Conservation (phyloP, 495 filamentous ascomycete species). For the Aspergillus hancockii region DNA sequence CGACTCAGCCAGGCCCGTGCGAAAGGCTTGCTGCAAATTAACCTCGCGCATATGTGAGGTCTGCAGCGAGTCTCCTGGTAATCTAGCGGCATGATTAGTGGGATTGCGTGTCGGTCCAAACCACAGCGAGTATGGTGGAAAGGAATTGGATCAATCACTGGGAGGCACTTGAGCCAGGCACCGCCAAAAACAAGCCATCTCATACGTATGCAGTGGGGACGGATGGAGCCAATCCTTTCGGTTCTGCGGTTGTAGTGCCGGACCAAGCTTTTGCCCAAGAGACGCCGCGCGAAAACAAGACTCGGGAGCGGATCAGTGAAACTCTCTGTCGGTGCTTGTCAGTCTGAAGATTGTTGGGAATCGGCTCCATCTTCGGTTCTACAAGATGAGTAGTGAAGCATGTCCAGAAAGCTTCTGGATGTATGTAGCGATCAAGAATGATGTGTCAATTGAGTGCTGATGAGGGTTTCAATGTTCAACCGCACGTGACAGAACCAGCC, state of each 20-base stretch:
- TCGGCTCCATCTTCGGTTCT: too few relatives aligned
- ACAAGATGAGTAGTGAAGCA: not conserved
- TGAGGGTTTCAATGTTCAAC: too few relatives aligned
- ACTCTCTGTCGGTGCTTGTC: not conserved
- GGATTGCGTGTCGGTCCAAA: conserved; percentile 5
- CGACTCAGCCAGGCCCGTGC: not conserved
- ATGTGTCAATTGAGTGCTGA: too few relatives aligned
- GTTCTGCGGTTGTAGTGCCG: not conserved
- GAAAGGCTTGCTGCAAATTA: not conserved
- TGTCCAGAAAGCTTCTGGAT: not conserved
- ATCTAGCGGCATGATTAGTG: not conserved
- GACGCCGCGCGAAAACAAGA: not conserved
- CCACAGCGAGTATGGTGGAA: not conserved
- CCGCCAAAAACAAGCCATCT: not conserved
- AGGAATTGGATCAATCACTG: not conserved
- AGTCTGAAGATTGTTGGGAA: not conserved
- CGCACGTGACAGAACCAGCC: too few relatives aligned
- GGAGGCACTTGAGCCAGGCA: not conserved
- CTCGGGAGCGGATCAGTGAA: not conserved
- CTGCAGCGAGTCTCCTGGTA: not conserved
- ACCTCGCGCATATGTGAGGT: not conserved
- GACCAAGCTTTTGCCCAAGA: conserved; percentile 1
- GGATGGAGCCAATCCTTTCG: not conserved
- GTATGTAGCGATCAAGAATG: too few relatives aligned
- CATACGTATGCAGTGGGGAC: conserved; percentile 2